These are phyloP conservation scores for Peronosclerospora sorghi DNA, from an alignment of 352 stramenopile genomes.

Conservation along the genomic window DNA sequence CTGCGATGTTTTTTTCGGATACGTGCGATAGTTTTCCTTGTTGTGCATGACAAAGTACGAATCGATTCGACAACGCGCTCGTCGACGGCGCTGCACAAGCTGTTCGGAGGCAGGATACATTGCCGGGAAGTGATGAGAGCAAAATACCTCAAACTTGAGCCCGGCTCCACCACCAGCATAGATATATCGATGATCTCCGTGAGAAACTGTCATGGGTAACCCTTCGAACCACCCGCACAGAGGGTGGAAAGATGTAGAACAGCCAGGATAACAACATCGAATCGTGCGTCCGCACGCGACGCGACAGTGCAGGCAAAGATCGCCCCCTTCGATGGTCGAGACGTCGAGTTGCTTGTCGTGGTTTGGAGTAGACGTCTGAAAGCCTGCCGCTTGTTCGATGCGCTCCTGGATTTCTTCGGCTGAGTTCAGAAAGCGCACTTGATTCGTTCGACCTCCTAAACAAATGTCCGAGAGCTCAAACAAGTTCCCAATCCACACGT, in stretches of 20 bases:
- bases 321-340: conserved; percentile 17
- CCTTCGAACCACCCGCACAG: conserved; percentile 83
- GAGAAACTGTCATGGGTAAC: conserved; percentile 51
- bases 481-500: conserved; percentile 78
- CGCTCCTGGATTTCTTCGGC: conserved; percentile 39
- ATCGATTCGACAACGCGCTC: conserved; percentile 61
- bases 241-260: conserved; percentile 62
- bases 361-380: conserved; percentile 6
- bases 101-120: conserved; percentile 35
- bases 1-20: conserved; percentile 8
- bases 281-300: conserved; percentile 71
- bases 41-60: conserved; percentile 57
- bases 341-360: conserved; percentile 5
- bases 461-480: conserved; percentile 68
- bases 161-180: conserved; percentile 67
- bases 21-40: conserved; percentile 27
- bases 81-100: conserved; percentile 31
- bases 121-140: conserved; percentile 38
- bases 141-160: conserved; percentile 59
- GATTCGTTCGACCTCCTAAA: conserved; percentile 31
- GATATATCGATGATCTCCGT: conserved; percentile 37
- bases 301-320: conserved; percentile 58
- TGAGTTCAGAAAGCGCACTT: conserved; percentile 46
- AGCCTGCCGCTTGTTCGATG: conserved; percentile 14
- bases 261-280: conserved; percentile 43